Conservation (phyloP, 2,329 filamentous ascomycete species). For the Seiridium unicorne region DNA sequence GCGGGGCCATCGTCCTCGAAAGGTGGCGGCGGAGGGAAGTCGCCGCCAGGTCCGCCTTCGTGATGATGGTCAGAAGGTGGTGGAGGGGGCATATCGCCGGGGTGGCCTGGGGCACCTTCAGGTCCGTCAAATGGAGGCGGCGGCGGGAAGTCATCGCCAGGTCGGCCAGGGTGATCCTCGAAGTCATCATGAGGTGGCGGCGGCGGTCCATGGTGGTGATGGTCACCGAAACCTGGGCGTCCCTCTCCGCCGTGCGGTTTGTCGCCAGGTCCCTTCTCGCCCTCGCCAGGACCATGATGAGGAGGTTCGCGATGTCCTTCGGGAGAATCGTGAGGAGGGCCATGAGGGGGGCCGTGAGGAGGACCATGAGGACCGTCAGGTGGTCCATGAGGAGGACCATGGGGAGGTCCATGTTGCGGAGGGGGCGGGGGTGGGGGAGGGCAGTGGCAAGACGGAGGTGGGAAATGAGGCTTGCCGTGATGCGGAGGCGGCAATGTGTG, state of each 20-base stretch:
- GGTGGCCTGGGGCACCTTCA: background rate
- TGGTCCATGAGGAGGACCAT: slow-evolving; percentile 18
- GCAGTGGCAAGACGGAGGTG: slow-evolving; percentile 25
- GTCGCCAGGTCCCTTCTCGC: background rate
- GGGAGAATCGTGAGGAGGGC: background rate
- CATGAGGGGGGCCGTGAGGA: slow-evolving; percentile 13
- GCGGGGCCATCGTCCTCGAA: slow-evolving; percentile 1
- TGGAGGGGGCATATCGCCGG: slow-evolving; percentile 4
- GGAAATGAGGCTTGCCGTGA: slow-evolving; percentile 3
- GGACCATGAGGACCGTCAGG: slow-evolving; percentile 2
- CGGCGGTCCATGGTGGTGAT: slow-evolving; percentile 2
- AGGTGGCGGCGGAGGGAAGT: slow-evolving; percentile 9
- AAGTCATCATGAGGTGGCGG: background rate
- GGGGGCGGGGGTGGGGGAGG: slow-evolving; percentile 23
- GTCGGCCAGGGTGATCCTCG: background rate
- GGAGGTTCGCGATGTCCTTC: background rate
- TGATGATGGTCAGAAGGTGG: slow-evolving; percentile 2
- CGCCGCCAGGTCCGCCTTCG: slow-evolving; percentile 2
- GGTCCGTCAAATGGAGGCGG: background rate
- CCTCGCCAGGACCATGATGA: background rate
- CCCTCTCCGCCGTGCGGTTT: slow-evolving; percentile 1
- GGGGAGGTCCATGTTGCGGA: slow-evolving; percentile 17
- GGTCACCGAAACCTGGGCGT: slow-evolving; percentile 3
- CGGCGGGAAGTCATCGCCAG: slow-evolving; percentile 3
- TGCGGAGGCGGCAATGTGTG: slow-evolving; percentile 20